A percentile compares a stretch with the other conserved stretches of the same genome.
Conservation (phyloP, 2,329 filamentous ascomycete species). For the Furcasterigmium furcatum region DNA sequence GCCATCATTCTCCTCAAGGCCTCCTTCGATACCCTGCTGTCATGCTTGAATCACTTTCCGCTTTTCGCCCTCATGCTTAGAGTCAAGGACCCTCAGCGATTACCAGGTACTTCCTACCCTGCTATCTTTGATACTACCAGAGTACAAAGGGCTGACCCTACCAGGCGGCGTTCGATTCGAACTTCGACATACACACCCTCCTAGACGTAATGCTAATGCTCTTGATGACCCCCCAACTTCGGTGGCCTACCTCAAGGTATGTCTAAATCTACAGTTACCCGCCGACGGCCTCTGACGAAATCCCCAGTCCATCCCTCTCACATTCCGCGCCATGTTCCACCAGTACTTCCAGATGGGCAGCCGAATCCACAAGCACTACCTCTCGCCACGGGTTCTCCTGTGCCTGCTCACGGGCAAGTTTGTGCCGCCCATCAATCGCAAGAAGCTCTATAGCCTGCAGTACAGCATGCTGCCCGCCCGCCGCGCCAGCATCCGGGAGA, state of each 20-base stretch:
- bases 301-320: constrained; percentile 76
- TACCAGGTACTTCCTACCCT: constrained; percentile 62
- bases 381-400: constrained; percentile 82
- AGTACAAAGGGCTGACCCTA: constrained; percentile 33
- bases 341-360: constrained; percentile 95
- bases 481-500: constrained; percentile 75
- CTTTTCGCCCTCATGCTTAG: constrained; percentile 95
- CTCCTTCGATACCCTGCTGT: constrained; percentile 83
- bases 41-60: constrained; percentile 95
- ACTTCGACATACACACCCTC: constrained; percentile 68
- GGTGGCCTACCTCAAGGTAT: constrained; percentile 81
- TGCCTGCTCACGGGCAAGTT: constrained; percentile 88
- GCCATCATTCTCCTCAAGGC: constrained; percentile 92
- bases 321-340: constrained; percentile 91
- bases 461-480: constrained; percentile 94
- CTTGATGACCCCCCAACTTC: constrained; percentile 62
- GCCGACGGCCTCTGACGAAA: constrained; percentile 3
- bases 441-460: constrained; percentile 92
- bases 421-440: constrained; percentile 90
- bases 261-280: background rate
- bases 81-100: constrained; percentile 84
- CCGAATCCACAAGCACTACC: constrained; percentile 91
- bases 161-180: constrained; percentile 83
- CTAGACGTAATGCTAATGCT: constrained; percentile 37
- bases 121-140: background rate